phyloP scores from a whole-genome alignment of 352 stramenopile genomes.

The Phytophthora fragariaefolia region DNA sequence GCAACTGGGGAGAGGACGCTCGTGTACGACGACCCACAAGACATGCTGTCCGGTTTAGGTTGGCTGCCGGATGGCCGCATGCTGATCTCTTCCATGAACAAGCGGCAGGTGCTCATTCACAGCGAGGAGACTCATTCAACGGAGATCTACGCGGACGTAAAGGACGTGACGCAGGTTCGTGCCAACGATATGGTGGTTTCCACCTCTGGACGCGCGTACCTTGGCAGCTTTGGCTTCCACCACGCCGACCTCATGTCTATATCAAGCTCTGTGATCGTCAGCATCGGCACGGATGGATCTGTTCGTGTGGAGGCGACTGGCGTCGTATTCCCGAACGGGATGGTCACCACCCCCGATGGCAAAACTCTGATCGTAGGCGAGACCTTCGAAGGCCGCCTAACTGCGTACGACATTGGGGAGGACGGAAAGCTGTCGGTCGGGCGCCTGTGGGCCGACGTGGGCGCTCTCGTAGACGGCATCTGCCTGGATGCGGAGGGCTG shows the following conservation, averaged over 20 bases:
- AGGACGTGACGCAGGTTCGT: slow-evolving; percentile 53
- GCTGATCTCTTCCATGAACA: slow-evolving; percentile 67
- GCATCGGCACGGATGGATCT: slow-evolving; percentile 47
- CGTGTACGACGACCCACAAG: slow-evolving; percentile 52
- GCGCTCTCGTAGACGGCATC: slow-evolving; percentile 62
- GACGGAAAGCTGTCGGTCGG: slow-evolving; percentile 58
- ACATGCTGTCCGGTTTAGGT: slow-evolving; percentile 63
- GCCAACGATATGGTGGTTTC: slow-evolving; percentile 75
- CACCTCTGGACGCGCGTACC: slow-evolving; percentile 47
- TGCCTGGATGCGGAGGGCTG: slow-evolving; percentile 72
- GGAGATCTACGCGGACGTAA: slow-evolving; percentile 58
- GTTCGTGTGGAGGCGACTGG: slow-evolving; percentile 61
- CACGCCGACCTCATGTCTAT: slow-evolving; percentile 39
- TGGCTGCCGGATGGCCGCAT: slow-evolving; percentile 69
- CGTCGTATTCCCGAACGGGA: slow-evolving; percentile 77
- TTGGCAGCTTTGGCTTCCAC: slow-evolving; percentile 76
- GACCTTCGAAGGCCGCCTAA: slow-evolving; percentile 60
- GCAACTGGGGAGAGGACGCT: slow-evolving; percentile 37
- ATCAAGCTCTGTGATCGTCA: slow-evolving; percentile 63
- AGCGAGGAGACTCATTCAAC: slow-evolving; percentile 40
- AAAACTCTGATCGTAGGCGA: slow-evolving; percentile 78
- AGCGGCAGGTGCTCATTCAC: slow-evolving; percentile 50
- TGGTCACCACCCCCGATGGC: slow-evolving; percentile 72
- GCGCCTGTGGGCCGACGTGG: slow-evolving; percentile 61
- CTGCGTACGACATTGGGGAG: slow-evolving; percentile 64